Conservation (phyloP, 768 basidiomycete genomes). For the Kwoniella dendrophila region DNA sequence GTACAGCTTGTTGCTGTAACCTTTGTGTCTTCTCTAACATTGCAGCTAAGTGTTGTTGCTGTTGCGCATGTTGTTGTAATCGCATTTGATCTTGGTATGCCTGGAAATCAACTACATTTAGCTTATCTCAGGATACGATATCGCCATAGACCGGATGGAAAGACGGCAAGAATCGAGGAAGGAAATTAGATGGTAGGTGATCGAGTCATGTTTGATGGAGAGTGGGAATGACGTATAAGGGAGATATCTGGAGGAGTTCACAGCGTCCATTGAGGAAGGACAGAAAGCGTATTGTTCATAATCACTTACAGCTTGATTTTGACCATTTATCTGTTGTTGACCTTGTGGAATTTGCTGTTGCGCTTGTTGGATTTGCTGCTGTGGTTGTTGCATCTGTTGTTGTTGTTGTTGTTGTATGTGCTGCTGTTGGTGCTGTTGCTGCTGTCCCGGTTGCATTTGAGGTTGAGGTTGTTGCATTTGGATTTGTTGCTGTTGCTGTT, state of each 20-base stretch:
- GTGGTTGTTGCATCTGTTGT: neutral
- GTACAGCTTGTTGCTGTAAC: slow-evolving; percentile 27
- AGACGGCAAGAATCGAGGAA: neutral
- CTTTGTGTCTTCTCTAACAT: slow-evolving; percentile 28
- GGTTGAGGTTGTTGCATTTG: slow-evolving; percentile 15
- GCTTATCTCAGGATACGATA: too few species aligned
- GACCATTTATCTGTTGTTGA: slow-evolving; percentile 17
- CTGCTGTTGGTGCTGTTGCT: slow-evolving; percentile 11
- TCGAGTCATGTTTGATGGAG: neutral
- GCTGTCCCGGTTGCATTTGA: slow-evolving; percentile 10
- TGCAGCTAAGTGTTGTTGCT: slow-evolving; percentile 28
- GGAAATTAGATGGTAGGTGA: neutral
- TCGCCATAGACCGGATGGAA: neutral
- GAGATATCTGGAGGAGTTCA: neutral
- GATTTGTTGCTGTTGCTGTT: slow-evolving; percentile 22
- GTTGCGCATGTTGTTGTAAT: slow-evolving; percentile 30
- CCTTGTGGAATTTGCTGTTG: slow-evolving; percentile 14
- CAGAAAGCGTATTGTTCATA: neutral
- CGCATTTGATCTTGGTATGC: slow-evolving; percentile 24
- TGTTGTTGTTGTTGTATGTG: slow-evolving; percentile 5
- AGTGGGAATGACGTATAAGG: neutral
- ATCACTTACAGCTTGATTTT: slow-evolving; percentile 21
- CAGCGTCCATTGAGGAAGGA: neutral
- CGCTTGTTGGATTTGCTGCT: slow-evolving; percentile 1
- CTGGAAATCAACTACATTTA: slow-evolving; percentile 1